Conservation (phyloP, 768 basidiomycete species). For the Nevesoporus exiguus region DNA sequence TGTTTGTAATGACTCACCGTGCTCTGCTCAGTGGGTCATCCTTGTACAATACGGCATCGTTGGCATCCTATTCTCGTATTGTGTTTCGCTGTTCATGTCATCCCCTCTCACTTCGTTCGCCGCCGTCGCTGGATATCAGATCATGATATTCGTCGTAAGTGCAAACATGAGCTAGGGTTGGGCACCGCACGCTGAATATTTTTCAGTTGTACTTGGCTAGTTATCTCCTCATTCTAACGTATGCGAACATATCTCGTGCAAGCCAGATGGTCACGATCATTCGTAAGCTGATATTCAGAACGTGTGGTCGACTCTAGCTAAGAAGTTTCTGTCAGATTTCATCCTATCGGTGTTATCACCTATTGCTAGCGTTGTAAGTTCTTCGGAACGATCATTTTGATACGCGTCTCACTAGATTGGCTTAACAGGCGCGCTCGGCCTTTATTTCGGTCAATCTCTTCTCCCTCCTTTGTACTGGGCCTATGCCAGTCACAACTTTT, state of each 20-base stretch:
- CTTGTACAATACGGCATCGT: slow-evolving; percentile 68
- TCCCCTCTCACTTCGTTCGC: slow-evolving; percentile 76
- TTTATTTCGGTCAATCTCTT: slow-evolving; percentile 80
- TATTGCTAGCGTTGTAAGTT: slow-evolving; percentile 63
- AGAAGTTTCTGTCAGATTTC: slow-evolving; percentile 43
- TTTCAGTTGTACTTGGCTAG: slow-evolving; percentile 58
- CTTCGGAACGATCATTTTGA: background rate
- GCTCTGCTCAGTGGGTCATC: slow-evolving; percentile 55
- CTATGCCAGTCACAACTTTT: slow-evolving; percentile 40
- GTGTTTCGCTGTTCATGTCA: slow-evolving; percentile 53
- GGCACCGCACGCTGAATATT: background rate
- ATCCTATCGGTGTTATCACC: slow-evolving; percentile 65
- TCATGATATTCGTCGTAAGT: slow-evolving; percentile 68
- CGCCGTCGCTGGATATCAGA: slow-evolving; percentile 65
- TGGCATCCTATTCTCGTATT: slow-evolving; percentile 67
- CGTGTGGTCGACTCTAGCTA: background rate
- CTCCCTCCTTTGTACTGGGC: slow-evolving; percentile 64
- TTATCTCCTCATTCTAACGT: slow-evolving; percentile 72
- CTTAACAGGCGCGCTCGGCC: slow-evolving; percentile 53
- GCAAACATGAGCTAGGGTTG: background rate
- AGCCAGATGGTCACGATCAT: slow-evolving; percentile 54
- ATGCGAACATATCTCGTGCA: slow-evolving; percentile 58
- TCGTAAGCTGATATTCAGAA: slow-evolving; percentile 33
- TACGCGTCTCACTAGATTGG: background rate
- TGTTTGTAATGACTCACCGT: slow-evolving; percentile 1